A percentile compares a stretch with the other conserved stretches of the same genome.
Evolutionary conservation across 2,329 filamentous ascomycete genomes (phyloP).

Genomic region (Pyrenochaeta sp.): DNA sequence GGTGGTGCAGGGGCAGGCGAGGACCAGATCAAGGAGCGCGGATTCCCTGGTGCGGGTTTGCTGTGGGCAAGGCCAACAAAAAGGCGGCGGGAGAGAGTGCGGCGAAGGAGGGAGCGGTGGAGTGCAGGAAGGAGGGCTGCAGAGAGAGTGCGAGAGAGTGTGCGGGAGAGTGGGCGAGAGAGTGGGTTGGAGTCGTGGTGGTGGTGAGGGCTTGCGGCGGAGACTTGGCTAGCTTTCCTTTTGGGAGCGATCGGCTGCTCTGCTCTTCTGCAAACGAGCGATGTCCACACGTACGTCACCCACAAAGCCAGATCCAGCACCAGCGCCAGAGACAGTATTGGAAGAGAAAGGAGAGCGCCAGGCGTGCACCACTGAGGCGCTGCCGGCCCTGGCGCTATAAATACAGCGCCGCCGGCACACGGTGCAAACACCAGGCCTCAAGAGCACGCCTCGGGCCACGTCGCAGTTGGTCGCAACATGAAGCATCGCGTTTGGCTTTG

Average conservation of each 20-base stretch:
- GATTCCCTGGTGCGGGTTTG: constrained; percentile 46
- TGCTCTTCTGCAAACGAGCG: constrained; percentile 37
- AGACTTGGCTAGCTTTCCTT: constrained; percentile 27
- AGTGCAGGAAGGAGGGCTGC: constrained; percentile 29
- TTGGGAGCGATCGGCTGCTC: constrained; percentile 35
- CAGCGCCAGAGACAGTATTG: constrained; percentile 19
- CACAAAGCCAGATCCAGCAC: constrained; percentile 19
- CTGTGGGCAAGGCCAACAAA: constrained; percentile 36
- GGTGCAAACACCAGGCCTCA: neutral
- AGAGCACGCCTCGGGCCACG: constrained; percentile 9
- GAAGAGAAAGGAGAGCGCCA: constrained; percentile 5
- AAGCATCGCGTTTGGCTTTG: constrained; percentile 31
- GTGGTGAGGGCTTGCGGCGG: constrained; percentile 27
- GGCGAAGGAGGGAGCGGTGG: constrained; percentile 50
- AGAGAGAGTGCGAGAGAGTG: constrained; percentile 20
- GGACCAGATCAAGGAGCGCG: constrained; percentile 48
- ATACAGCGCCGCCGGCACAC: too few species aligned
- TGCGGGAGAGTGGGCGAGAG: constrained; percentile 25
- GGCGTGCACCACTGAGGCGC: constrained; percentile 12
- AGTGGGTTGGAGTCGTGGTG: constrained; percentile 23
- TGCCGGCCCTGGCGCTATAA: constrained; percentile 15
- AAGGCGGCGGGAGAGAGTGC: constrained; percentile 45
- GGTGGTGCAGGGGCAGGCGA: constrained; percentile 43
- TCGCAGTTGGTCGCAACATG: constrained; percentile 32
- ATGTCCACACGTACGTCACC: constrained; percentile 39